Evolutionary conservation across 1,284 basidiomycete genomes (phyloP), one percentile per base, ranked within the genome.

Genomic region (Apiotrichum domesticum): DNA sequence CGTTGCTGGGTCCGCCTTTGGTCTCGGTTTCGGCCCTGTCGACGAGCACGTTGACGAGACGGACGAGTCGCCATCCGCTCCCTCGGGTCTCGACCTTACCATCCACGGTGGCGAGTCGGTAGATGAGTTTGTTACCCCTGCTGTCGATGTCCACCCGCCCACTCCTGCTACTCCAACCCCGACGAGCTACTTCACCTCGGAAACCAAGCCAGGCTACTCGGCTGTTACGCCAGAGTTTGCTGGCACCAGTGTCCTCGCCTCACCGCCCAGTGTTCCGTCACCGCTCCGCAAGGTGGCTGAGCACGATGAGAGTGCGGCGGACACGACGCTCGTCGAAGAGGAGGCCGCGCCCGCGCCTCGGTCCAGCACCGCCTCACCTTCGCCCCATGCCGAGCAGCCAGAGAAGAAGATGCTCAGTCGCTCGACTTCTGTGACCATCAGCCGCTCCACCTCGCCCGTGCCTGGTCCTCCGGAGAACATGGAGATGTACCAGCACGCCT

Each of bases 401-500:
- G 29, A 29, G 14, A 46, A 46, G 35, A 42, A 14, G 13, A n/a
- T 39, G 37, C 37, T 39, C 10, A 10, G 37, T 39, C 37, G 37
- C 37, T 14, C 37, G 29, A 39, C 14, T 39, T 14, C 37, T 39
- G 37, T 21, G 34, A 47, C 46, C 8, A 3, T 40, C 47, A 49
- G 47, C 37, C 47, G 47, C 47, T 35, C 35, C 21, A 10, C 35
- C 10, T 49, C 47, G 6, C 47, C 47, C n/a, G 10, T 49, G 15
- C 35, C 44, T n/a, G 51, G 34, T 35, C 40, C 50, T 13, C 56
- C 44, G n/a, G 47, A 48, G 14, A 40, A 54, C 37, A 43, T 57
- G 11, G 52, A 45, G 47, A 48, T 45, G 35, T 57, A 57, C 56
- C 34, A 57, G 46, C 21, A 47, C 48, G 56, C 56, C 21, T 44